Conservation (phyloP, 495 filamentous ascomycete species). For the Penicillium odoratum region DNA sequence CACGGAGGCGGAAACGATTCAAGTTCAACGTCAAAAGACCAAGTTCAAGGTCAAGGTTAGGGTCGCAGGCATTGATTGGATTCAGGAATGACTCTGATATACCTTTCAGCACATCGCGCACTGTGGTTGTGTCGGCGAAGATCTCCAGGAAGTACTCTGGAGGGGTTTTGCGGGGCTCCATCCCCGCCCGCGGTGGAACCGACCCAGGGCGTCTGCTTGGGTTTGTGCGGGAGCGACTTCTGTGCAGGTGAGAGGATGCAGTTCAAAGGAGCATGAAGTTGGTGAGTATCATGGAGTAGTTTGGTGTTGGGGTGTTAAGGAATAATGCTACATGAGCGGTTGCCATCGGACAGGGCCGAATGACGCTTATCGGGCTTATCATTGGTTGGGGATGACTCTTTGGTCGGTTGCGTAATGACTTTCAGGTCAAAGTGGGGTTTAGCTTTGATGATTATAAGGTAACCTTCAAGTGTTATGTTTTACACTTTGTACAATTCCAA, state of each 20-base stretch:
- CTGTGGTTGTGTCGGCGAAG: conserved; percentile 75
- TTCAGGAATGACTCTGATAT: not conserved
- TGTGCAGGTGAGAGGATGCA: no score
- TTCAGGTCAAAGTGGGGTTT: not conserved
- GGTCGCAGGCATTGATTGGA: not conserved
- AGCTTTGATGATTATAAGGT: no score
- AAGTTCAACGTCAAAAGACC: no score
- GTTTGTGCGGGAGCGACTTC: conserved; percentile 9
- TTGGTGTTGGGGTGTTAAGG: not conserved
- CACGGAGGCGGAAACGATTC: no score
- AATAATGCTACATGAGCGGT: conserved; percentile 22
- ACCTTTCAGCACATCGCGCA: conserved; percentile 94
- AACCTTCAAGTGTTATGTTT: no score
- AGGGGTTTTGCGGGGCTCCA: conserved; percentile 62
- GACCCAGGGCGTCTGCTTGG: conserved; percentile 19
- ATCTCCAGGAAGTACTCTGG: conserved; percentile 84
- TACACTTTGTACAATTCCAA: conserved; percentile 4
- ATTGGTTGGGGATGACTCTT: conserved; percentile 13
- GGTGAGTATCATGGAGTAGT: not conserved
- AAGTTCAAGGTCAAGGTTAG: no score
- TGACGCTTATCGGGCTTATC: conserved; percentile 28
- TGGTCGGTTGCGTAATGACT: conserved; percentile 11
- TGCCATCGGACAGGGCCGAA: conserved; percentile 27
- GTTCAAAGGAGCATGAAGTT: not conserved
- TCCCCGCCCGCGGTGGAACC: conserved; percentile 34